These are phyloP conservation scores for Coemansia sp. DNA, from an alignment of 192 early-diverging fungal species.

Conservation along the genomic window DNA sequence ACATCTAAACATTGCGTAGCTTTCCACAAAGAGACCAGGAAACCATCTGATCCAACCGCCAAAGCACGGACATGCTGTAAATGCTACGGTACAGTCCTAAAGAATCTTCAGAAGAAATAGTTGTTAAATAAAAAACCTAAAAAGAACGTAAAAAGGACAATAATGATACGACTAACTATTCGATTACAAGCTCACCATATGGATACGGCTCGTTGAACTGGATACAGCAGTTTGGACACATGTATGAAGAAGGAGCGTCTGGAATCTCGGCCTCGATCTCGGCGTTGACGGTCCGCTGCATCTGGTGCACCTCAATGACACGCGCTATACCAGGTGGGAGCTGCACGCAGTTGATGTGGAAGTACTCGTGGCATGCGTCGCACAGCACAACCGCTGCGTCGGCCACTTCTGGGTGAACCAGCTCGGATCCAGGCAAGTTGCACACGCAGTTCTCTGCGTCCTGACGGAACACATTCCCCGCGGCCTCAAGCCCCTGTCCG, in stretches of 20 bases:
- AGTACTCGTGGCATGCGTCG: conserved; percentile 64
- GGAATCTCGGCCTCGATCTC: conserved; percentile 30
- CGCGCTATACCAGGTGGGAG: conserved; percentile 39
- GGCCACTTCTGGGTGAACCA: conserved; percentile 11
- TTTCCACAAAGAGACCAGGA: too few species aligned
- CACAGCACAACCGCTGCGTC: conserved; percentile 60
- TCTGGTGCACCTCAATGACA: conserved; percentile 32
- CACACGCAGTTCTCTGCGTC: conserved; percentile 50
- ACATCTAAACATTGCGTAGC: too few species aligned
- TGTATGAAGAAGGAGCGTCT: conserved; percentile 17
- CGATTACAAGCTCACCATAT: conserved; percentile 45
- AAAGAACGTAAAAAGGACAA: neutral
- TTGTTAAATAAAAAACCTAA: conserved; percentile 1
- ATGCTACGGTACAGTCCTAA: too few species aligned
- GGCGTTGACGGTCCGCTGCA: conserved; percentile 27
- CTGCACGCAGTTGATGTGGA: conserved; percentile 62
- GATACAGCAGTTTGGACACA: conserved; percentile 47
- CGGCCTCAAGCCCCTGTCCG: conserved; percentile 27
- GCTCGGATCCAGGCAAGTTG: conserved; percentile 22
- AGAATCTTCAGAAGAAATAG: neutral
- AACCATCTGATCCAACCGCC: too few species aligned
- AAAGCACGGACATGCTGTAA: too few species aligned
- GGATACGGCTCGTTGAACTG: conserved; percentile 17
- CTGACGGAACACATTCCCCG: conserved; percentile 22
- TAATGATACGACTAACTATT: neutral